Evolutionary conservation across 2,329 filamentous ascomycete genomes (phyloP).

Genomic region (Fusarium illudens): DNA sequence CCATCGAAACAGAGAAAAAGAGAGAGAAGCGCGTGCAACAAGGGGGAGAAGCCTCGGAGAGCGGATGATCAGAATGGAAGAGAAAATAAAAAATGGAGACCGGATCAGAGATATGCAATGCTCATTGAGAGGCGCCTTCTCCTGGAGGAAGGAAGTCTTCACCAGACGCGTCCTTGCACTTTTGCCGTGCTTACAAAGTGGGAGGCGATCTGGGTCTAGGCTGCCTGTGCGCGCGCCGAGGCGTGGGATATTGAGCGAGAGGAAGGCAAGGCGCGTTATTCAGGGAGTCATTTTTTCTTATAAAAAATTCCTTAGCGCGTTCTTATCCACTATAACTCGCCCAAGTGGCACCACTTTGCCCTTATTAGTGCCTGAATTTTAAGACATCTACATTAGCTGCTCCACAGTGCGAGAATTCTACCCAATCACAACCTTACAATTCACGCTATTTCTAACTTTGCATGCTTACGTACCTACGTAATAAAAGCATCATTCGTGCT

Average conservation of each 20-base stretch:
- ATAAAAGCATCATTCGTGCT: neutral
- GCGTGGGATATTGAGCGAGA: neutral
- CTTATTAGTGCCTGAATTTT: neutral
- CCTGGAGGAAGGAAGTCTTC: neutral
- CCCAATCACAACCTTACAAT: neutral
- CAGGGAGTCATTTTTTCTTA: slow-evolving; percentile 2
- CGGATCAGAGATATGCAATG: neutral
- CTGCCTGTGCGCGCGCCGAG: slow-evolving; percentile 2
- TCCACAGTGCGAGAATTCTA: no score
- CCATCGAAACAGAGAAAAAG: neutral
- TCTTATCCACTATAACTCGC: neutral
- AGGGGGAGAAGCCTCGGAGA: neutral
- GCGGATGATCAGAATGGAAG: neutral
- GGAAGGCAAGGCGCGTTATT: neutral
- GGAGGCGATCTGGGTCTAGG: neutral
- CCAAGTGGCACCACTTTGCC: neutral
- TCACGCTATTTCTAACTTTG: neutral
- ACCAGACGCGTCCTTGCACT: slow-evolving; percentile 20
- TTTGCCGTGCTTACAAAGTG: slow-evolving; percentile 9
- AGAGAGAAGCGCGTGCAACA: neutral
- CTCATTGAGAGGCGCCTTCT: neutral
- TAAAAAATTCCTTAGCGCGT: slow-evolving; percentile 14
- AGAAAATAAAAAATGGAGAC: neutral
- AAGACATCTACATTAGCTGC: neutral
- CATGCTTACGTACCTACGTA: neutral